A percentile compares a stretch with the other conserved stretches of the same genome.
Conservation (phyloP, 768 basidiomycete genomes). For the Calocybe indica region DNA sequence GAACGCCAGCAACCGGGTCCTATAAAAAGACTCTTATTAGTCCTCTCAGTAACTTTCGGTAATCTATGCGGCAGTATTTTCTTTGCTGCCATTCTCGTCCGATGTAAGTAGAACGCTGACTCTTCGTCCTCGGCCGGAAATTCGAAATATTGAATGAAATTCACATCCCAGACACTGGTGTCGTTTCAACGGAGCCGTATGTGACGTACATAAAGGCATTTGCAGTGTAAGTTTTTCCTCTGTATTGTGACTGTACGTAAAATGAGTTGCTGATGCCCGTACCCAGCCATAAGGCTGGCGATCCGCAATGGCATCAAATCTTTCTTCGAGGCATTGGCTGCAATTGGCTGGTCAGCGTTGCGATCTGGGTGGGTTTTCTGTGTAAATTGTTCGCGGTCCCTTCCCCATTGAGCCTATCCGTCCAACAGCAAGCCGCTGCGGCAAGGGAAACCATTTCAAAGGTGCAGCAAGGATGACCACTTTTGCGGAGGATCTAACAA, state of each 20-base stretch:
- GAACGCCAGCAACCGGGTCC: slow-evolving; percentile 3
- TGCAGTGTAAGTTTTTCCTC: slow-evolving; percentile 46
- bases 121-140: neutral
- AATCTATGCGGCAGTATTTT: slow-evolving; percentile 67
- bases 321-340: slow-evolving; percentile 71
- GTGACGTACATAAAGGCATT: slow-evolving; percentile 43
- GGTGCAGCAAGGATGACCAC: slow-evolving; percentile 20
- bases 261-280: neutral
- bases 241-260: neutral
- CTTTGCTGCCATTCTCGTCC: slow-evolving; percentile 60
- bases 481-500: neutral
- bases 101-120: slow-evolving; percentile 38
- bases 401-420: neutral
- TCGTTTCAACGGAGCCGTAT: slow-evolving; percentile 57
- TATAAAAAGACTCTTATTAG: slow-evolving; percentile 1
- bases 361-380: slow-evolving; percentile 56
- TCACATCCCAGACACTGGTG: slow-evolving; percentile 41
- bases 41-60: slow-evolving; percentile 56
- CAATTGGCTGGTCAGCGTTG: slow-evolving; percentile 72
- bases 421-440: slow-evolving; percentile 56
- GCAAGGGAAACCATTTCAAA: slow-evolving; percentile 68
- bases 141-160: neutral
- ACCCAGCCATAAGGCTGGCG: slow-evolving; percentile 51
- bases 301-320: slow-evolving; percentile 68
- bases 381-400: neutral